Evolutionary conservation across 352 stramenopile species (phyloP).

Genomic region (Phytophthora fragariaefolia): DNA sequence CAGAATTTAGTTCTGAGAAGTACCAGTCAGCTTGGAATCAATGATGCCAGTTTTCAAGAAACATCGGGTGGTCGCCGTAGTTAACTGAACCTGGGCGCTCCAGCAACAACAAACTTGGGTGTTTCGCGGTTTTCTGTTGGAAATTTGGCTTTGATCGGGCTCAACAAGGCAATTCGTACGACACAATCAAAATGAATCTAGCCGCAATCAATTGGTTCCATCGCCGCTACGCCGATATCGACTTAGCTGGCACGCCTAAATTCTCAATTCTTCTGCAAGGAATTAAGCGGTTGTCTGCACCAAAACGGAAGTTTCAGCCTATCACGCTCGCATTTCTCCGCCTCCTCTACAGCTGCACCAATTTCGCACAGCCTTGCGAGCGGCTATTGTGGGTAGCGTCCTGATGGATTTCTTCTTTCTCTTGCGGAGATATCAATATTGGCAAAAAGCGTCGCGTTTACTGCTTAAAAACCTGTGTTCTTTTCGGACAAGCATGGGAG

Average conservation of each 20-base stretch:
- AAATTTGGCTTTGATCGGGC: slow-evolving; percentile 20
- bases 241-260: neutral
- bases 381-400: slow-evolving; percentile 31
- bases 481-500: slow-evolving; percentile 14
- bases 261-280: slow-evolving; percentile 26
- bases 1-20: slow-evolving; percentile 2
- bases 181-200: slow-evolving; percentile 31
- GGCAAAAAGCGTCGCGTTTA: slow-evolving; percentile 17
- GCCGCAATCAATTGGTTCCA: slow-evolving; percentile 31
- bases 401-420: slow-evolving; percentile 39
- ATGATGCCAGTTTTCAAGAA: slow-evolving; percentile 1
- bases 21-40: slow-evolving; percentile 8
- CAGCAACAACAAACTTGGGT: slow-evolving; percentile 13
- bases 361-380: slow-evolving; percentile 7
- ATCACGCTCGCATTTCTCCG: slow-evolving; percentile 31
- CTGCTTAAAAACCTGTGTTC: slow-evolving; percentile 16
- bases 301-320: slow-evolving; percentile 29
- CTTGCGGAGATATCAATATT: slow-evolving; percentile 23
- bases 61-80: slow-evolving; percentile 13
- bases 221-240: slow-evolving; percentile 6
- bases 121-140: slow-evolving; percentile 23
- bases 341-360: slow-evolving; percentile 5
- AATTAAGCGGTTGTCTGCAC: slow-evolving; percentile 28
- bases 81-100: neutral
- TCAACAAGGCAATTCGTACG: slow-evolving; percentile 17